phyloP scores from a whole-genome alignment of 257 asterid genomes.

The Rubia yunnanensis region DNA sequence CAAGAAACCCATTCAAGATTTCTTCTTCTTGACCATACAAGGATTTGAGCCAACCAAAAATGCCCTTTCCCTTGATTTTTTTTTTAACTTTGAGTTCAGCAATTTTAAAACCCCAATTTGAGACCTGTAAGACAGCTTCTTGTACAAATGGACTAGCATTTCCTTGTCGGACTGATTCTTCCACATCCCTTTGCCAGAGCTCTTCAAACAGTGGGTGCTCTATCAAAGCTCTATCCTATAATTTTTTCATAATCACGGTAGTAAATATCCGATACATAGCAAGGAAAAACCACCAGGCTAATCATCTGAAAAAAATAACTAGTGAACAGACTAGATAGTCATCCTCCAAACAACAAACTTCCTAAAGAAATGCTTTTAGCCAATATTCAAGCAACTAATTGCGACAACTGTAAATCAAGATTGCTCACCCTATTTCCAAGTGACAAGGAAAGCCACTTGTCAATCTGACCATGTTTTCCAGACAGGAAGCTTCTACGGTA shows the following conservation, averaged over 20 bases:
- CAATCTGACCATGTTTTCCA: conserved; percentile 64
- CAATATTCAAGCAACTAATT: not conserved
- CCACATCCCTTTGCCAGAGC: conserved; percentile 81
- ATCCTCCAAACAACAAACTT: not conserved
- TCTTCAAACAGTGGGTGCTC: conserved; percentile 45
- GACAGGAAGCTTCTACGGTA: conserved; percentile 73
- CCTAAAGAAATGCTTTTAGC: not conserved
- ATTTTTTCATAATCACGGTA: conserved; percentile 16
- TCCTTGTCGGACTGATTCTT: conserved; percentile 78
- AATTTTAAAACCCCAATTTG: conserved; percentile 88
- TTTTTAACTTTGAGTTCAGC: conserved; percentile 53
- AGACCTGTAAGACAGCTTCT: conserved; percentile 79
- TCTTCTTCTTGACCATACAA: conserved; percentile 47
- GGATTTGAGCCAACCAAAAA: conserved; percentile 64
- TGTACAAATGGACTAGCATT: conserved; percentile 69
- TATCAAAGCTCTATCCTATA: conserved; percentile 67
- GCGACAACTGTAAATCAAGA: conserved; percentile 12
- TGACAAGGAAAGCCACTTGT: conserved; percentile 53
- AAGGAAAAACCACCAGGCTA: not conserved
- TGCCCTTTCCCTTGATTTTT: conserved; percentile 43
- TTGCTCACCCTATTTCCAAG: conserved; percentile 58
- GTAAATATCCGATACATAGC: conserved; percentile 12
- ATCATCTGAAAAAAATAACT: too few relatives aligned
- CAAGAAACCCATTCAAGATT: conserved; percentile 56
- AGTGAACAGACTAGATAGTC: not conserved